Base-by-base conservation (phyloP, 257 asterid species). In the Nicotiana undulata region DNA sequence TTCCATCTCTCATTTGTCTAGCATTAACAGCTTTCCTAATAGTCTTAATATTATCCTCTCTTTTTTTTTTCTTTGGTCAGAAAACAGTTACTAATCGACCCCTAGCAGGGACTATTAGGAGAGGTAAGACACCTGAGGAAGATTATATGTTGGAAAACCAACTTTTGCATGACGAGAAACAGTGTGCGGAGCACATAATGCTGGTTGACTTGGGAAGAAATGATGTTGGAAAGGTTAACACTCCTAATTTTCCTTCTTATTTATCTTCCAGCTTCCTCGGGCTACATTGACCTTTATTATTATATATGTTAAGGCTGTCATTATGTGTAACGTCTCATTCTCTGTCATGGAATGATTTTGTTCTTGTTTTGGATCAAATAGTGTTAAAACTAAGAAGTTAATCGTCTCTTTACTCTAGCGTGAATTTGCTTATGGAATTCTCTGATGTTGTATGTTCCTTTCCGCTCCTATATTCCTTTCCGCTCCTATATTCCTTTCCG, bases 111-210 rank as follows among this genome's bases (percentile, higher is more conserved):
- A 96, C 99, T 79, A 86, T 87, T 18, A 90, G 98, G 61, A 92
- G 99, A 85, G 99, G 99, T 67, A 94, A 90, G 90, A 96, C 99
- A 7, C 89, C 88, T 24, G 76, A 93, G 84, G 99, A 96, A 87
- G 99, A 96, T 86, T 83, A 86, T 82, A 90, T 94, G 98, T 81
- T 92, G 87, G 98, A 94, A 89, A 92, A 88, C 60, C 95, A 90
- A 92, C 98, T 96, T 72, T 85, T 94, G 87, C 86, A 87, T 52
- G 97, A 96, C 37, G 93, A 92, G 70, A 96, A 96, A 82, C 99
- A 96, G 89, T 87, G 97, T 82, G 99, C 99, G 5, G 99, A 96
- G 84, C 98, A 96, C 88, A 92, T 92, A 84, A 96, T 96, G 99
- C 91, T 96, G 83, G 99, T 96, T 83, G 99, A 96, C 88, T 89